phyloP scores from a whole-genome alignment of 441 rosid genomes.

The Macaranga tanarius region DNA sequence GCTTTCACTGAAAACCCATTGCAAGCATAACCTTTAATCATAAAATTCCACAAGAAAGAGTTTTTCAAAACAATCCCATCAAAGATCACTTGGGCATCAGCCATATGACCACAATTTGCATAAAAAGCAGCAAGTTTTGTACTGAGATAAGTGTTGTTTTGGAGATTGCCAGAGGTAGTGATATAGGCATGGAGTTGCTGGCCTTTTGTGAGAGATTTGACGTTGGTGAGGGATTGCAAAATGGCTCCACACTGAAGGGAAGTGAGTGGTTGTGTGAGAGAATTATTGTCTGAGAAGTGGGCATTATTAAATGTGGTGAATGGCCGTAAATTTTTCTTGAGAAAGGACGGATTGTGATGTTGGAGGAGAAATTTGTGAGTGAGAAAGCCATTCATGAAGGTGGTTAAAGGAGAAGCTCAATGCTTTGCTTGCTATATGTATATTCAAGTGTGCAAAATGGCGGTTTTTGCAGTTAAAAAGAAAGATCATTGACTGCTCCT shows the following conservation, averaged over 20 bases:
- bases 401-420: background rate
- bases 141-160: constrained; percentile 23
- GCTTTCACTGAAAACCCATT: constrained; percentile 16
- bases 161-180: constrained; percentile 19
- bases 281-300: background rate
- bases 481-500: no score
- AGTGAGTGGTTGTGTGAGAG: constrained; percentile 1
- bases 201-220: constrained; percentile 24
- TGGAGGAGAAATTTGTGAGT: background rate
- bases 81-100: constrained; percentile 19
- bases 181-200: constrained; percentile 30
- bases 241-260: constrained; percentile 32
- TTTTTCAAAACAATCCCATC: constrained; percentile 25
- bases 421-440: background rate
- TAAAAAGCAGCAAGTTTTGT: constrained; percentile 33
- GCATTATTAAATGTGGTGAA: background rate
- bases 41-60: constrained; percentile 33
- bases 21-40: constrained; percentile 32
- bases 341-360: background rate
- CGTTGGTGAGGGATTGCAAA: constrained; percentile 27
- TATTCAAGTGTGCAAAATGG: background rate
- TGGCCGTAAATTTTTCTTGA: background rate
- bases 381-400: background rate
- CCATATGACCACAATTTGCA: constrained; percentile 25
- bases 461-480: no score